phyloP scores from a whole-genome alignment of 1,284 basidiomycete genomes.

The Ceraceosorus bombacis region DNA sequence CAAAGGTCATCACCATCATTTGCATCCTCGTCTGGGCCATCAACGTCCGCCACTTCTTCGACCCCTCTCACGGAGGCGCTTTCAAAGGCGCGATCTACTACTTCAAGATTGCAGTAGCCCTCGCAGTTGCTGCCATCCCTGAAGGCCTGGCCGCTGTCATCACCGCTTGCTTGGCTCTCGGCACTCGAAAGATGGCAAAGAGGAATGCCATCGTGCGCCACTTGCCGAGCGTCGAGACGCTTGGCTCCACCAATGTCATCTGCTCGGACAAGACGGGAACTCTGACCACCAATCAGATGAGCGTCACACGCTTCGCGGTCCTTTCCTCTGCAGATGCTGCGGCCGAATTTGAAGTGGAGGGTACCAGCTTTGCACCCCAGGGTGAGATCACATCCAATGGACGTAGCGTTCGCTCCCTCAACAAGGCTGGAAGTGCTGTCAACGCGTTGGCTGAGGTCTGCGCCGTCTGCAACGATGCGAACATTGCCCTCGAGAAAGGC shows the following conservation, averaged over 20 bases:
- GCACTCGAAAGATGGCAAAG: conserved; percentile 48
- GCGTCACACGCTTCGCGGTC: conserved; percentile 36
- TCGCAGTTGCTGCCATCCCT: conserved; percentile 47
- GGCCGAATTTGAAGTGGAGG: conserved; percentile 37
- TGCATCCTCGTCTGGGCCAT: conserved; percentile 47
- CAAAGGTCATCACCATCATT: conserved; percentile 46
- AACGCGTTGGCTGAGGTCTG: conserved; percentile 41
- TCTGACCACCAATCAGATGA: conserved; percentile 48
- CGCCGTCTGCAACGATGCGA: conserved; percentile 45
- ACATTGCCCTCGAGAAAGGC: conserved; percentile 58
- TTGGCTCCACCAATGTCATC: conserved; percentile 46
- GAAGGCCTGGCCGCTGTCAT: conserved; percentile 47
- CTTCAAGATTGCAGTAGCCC: conserved; percentile 48
- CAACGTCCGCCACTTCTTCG: conserved; percentile 46
- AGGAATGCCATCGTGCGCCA: conserved; percentile 48
- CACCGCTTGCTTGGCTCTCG: conserved; percentile 45
- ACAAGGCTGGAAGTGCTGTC: conserved; percentile 33
- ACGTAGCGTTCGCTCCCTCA: conserved; percentile 22
- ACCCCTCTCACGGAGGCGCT: conserved; percentile 45
- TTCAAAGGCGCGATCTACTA: conserved; percentile 47
- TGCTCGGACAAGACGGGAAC: conserved; percentile 49
- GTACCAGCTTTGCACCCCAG: conserved; percentile 37
- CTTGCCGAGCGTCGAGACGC: conserved; percentile 45
- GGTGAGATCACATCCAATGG: conserved; percentile 30
- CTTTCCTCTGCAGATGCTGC: conserved; percentile 12